A percentile compares a stretch with the other conserved stretches of the same genome.
These are phyloP conservation scores for Globisporangium apiculatum DNA, from an alignment of 352 stramenopile genomes.

Conservation along the genomic window DNA sequence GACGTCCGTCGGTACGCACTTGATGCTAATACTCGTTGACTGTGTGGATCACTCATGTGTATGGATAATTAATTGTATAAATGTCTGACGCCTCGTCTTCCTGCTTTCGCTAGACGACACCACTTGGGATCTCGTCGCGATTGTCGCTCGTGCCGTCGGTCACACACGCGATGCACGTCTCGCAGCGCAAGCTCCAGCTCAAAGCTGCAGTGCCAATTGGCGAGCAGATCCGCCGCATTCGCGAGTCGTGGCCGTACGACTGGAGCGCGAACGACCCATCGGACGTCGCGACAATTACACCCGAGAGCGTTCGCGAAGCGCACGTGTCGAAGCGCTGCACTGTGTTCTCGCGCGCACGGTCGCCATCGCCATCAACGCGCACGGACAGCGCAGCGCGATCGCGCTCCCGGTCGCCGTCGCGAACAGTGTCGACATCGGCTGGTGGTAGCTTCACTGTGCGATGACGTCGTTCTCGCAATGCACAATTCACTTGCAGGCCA, in stretches of 20 bases:
- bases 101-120: conserved; percentile 3
- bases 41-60: no score
- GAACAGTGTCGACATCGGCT: neutral
- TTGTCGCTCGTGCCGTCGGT: conserved; percentile 27
- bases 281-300: conserved; percentile 4
- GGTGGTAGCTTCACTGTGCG: conserved; percentile 9
- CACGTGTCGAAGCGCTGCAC: conserved; percentile 17
- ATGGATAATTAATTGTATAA: no score
- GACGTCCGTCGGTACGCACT: conserved; percentile 21
- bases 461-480: neutral
- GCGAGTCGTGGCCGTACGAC: conserved; percentile 58
- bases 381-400: neutral
- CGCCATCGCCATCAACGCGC: neutral
- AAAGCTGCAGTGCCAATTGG: conserved; percentile 19
- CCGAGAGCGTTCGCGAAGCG: conserved; percentile 12
- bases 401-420: conserved; percentile 8
- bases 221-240: conserved; percentile 51
- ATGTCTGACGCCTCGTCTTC: neutral
- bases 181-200: conserved; percentile 18
- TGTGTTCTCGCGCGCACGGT: conserved; percentile 19
- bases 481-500: no score
- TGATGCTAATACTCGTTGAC: no score
- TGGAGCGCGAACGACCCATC: conserved; percentile 21
- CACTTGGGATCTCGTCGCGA: conserved; percentile 13
- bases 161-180: conserved; percentile 42